A percentile compares a stretch with the other conserved stretches of the same genome.
Evolutionary conservation across 2,329 filamentous ascomycete species (phyloP).

Genomic region (Aureobasidium sp.): DNA sequence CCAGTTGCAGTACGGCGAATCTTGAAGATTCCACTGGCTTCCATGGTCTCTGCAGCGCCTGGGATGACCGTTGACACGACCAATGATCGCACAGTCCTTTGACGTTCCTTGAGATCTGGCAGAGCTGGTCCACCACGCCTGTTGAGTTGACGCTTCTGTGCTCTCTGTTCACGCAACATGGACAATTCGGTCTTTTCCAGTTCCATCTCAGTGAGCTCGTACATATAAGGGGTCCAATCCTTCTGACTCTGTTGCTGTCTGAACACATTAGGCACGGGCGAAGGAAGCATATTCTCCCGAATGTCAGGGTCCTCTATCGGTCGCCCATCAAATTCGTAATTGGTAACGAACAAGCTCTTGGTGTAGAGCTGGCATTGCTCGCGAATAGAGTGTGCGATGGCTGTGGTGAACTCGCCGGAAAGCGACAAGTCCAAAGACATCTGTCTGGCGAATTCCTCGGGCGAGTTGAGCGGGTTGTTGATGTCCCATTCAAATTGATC

Average conservation of each 20-base stretch:
- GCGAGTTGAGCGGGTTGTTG: slow-evolving; percentile 87
- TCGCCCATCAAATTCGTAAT: slow-evolving; percentile 90
- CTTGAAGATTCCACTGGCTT: slow-evolving; percentile 84
- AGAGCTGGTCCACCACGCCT: slow-evolving; percentile 84
- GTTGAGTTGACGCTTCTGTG: slow-evolving; percentile 93
- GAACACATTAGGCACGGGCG: slow-evolving; percentile 76
- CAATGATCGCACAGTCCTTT: slow-evolving; percentile 85
- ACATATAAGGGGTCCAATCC: slow-evolving; percentile 88
- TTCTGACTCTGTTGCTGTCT: slow-evolving; percentile 87
- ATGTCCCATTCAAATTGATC: slow-evolving; percentile 99
- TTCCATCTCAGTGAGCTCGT: slow-evolving; percentile 86
- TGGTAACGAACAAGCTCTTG: slow-evolving; percentile 83
- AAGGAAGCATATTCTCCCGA: slow-evolving; percentile 74
- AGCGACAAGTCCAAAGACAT: slow-evolving; percentile 88
- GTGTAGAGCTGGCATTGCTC: slow-evolving; percentile 95
- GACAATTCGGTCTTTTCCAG: slow-evolving; percentile 86
- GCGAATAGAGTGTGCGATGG: slow-evolving; percentile 94
- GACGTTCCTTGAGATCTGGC: slow-evolving; percentile 92
- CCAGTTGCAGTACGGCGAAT: slow-evolving; percentile 36
- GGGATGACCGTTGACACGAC: slow-evolving; percentile 90
- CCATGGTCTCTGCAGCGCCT: slow-evolving; percentile 69
- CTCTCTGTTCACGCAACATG: slow-evolving; percentile 85
- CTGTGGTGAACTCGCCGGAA: slow-evolving; percentile 91
- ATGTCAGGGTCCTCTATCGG: slow-evolving; percentile 90
- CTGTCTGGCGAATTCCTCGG: slow-evolving; percentile 84